Conservation (phyloP, 2,329 filamentous ascomycete genomes). For the Tolypocladium cylindrosporum region DNA sequence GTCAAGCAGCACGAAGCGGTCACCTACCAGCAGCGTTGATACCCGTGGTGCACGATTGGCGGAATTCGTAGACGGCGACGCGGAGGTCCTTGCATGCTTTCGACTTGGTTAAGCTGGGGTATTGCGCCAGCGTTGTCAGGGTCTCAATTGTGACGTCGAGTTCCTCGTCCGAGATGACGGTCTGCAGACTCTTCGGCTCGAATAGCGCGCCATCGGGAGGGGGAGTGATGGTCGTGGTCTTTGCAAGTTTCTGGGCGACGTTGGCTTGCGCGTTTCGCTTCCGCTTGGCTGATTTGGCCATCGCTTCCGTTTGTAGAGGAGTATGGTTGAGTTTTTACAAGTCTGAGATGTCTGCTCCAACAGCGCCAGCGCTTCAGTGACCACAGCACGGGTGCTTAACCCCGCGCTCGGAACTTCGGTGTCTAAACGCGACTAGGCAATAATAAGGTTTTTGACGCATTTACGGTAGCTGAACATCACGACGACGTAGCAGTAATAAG, state of each 20-base stretch:
- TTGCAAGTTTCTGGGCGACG: constrained; percentile 25
- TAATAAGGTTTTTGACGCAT: too few relatives aligned
- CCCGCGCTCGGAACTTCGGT: too few relatives aligned
- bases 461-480: too few relatives aligned
- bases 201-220: constrained; percentile 22
- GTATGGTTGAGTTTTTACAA: neutral
- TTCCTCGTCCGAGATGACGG: constrained; percentile 52
- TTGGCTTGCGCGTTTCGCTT: constrained; percentile 29
- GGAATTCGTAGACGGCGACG: constrained; percentile 58
- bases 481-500: too few relatives aligned
- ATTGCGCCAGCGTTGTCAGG: constrained; percentile 43
- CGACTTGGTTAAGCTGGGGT: constrained; percentile 56
- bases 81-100: constrained; percentile 58
- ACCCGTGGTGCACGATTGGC: constrained; percentile 58
- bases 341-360: neutral
- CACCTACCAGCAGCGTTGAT: constrained; percentile 42
- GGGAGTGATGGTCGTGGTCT: constrained; percentile 21
- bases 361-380: neutral
- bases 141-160: constrained; percentile 59
- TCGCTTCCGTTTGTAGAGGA: neutral
- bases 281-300: constrained; percentile 32
- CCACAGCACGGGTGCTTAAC: too few relatives aligned
- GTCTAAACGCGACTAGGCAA: too few relatives aligned
- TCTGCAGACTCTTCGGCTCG: constrained; percentile 40
- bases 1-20: neutral